Evolutionary conservation across 148 eudicot species (phyloP).

Genomic region (Cornus controversa): DNA sequence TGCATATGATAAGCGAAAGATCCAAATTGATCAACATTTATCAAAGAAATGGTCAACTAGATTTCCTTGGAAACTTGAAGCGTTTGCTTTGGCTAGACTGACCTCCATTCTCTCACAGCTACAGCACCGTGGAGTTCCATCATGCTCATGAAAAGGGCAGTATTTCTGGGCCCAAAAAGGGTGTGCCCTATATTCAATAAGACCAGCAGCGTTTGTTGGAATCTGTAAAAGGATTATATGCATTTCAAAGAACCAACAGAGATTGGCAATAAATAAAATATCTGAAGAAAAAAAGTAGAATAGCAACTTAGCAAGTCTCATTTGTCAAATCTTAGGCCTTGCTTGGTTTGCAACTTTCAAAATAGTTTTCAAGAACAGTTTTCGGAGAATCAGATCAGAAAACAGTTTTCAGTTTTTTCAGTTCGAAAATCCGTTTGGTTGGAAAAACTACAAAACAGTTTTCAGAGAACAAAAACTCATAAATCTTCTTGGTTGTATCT

Average conservation of each 20-base stretch:
- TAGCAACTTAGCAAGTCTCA: neutral
- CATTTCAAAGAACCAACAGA: neutral
- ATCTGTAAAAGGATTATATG: conserved; percentile 37
- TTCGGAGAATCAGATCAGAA: too few species aligned
- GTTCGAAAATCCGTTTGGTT: too few species aligned
- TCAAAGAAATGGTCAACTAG: neutral
- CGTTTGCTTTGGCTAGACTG: neutral
- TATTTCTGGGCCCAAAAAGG: conserved; percentile 84
- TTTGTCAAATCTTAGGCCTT: neutral
- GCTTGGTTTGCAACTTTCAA: too few species aligned
- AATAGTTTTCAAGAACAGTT: too few species aligned
- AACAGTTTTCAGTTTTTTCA: too few species aligned
- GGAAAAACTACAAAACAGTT: too few species aligned
- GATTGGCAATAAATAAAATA: neutral
- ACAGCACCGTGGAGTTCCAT: conserved; percentile 77
- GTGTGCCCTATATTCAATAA: conserved; percentile 76
- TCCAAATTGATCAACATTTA: neutral
- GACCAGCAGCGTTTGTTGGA: conserved; percentile 65
- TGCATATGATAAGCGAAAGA: conserved; percentile 22
- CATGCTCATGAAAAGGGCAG: conserved; percentile 74
- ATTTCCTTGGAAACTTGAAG: neutral
- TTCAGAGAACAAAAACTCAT: too few species aligned
- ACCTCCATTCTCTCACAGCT: conserved; percentile 86
- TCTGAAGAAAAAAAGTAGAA: neutral
- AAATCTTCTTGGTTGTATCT: too few species aligned